Base-by-base conservation (phyloP, 306 rosid genomes). In the Begonia loranthoides region DNA sequence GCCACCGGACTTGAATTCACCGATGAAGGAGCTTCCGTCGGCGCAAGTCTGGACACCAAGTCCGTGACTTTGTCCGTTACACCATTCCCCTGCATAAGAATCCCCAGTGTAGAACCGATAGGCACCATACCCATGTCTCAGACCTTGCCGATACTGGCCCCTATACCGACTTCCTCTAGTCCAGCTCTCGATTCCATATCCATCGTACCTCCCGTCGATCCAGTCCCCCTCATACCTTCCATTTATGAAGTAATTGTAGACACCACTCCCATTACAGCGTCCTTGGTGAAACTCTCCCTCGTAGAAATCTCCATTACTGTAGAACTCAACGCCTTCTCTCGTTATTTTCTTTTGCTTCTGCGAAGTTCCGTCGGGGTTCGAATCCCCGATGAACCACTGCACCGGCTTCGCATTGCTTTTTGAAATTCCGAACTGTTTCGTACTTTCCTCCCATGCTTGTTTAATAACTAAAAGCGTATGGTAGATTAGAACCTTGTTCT, bases 201-300 rank as follows among this genome's bases (percentile, higher is more conserved):
- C 99, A 55, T 86, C 99, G 28, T 92, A 83, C 57, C 70, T 75
- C 9, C 96, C 99, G 34, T 92, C 99, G 15, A 92, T 74, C 99
- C 99, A 92, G 45, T 86, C 99, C 1, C 99, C 99, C 39, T 92
- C 96, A 24, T 86, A 92, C 21, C 93, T 79, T 0, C 99, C 96
- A 46, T 79, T 86, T 12, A 75, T 94, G 15, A 86, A 79, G 65
- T 82, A 92, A 58, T 86, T 79, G 62, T 92, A 92, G 10, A 92
- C 99, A 57, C 99, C 99, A 59, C 96, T 86, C 13, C 99, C 96
- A 56, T 92, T 83, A 38, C 89, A 53, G 55, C 65, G 73, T 12
- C 99, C 99, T 11, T 73, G 70, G 54, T 86, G 93, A 58, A 86
- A 86, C 66, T 92, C 99, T 1, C 99, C 99, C 70, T 92, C 99